Evolutionary conservation across 2,329 filamentous ascomycete species (phyloP).

Genomic region (Ceratocystis albifundus): DNA sequence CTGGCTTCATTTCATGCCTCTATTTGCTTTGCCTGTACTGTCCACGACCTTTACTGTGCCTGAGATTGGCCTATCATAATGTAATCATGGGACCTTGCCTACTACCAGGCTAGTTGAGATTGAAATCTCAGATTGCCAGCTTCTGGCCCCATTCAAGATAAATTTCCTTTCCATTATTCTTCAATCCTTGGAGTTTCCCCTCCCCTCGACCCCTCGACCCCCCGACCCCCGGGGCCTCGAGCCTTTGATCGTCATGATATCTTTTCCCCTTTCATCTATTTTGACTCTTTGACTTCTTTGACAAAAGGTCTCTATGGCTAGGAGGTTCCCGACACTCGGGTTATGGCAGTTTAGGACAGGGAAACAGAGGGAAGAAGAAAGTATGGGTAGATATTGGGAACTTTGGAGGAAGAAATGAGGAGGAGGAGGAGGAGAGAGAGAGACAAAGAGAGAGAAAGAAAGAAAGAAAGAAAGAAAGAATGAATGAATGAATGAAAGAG

Average conservation of each 20-base stretch:
- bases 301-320: not conserved
- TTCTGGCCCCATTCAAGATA: not conserved
- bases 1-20: not conserved
- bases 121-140: slow-evolving; percentile 3
- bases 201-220: too few species aligned
- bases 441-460: not conserved
- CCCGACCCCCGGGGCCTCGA: not conserved
- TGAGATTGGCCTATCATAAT: not conserved
- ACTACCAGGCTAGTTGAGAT: not conserved
- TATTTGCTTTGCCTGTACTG: not conserved
- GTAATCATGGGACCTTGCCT: not conserved
- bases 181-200: not conserved
- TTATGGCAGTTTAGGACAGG: not conserved
- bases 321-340: not conserved
- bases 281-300: not conserved
- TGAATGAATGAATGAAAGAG: not conserved
- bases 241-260: not conserved
- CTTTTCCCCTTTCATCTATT: not conserved
- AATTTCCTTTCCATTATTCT: not conserved
- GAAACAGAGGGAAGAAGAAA: not conserved
- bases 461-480: not conserved
- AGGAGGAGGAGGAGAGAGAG: not conserved
- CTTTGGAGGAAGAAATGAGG: not conserved
- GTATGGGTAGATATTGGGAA: not conserved
- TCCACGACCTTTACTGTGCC: not conserved